Evolutionary conservation across 2,329 filamentous ascomycete genomes (phyloP).

Genomic region (Fusarium avenaceum): DNA sequence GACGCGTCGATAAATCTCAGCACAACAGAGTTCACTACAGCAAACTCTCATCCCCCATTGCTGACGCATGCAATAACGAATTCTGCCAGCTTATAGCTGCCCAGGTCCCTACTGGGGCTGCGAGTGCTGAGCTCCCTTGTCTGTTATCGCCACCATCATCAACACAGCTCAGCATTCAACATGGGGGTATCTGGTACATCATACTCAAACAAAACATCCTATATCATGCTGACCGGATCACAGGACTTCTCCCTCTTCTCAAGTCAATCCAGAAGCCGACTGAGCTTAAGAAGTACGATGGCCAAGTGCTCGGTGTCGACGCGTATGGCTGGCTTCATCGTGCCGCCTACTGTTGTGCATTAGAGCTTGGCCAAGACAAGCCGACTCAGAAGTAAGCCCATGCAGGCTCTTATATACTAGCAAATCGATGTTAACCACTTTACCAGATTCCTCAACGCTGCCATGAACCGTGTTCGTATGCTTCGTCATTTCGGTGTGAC

Average conservation of each 20-base stretch:
- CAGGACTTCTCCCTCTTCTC: slow-evolving; percentile 88
- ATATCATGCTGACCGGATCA: slow-evolving; percentile 37
- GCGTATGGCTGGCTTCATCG: slow-evolving; percentile 99
- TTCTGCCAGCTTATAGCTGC: slow-evolving; percentile 35
- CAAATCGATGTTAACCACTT: slow-evolving; percentile 2
- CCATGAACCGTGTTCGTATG: slow-evolving; percentile 93
- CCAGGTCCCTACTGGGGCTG: slow-evolving; percentile 37
- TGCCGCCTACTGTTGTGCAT: slow-evolving; percentile 88
- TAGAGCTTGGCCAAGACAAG: slow-evolving; percentile 89
- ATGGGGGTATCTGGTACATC: slow-evolving; percentile 57
- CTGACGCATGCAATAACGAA: slow-evolving; percentile 34
- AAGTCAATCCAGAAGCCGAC: slow-evolving; percentile 96
- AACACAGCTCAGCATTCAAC: slow-evolving; percentile 35
- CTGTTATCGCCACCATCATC: slow-evolving; percentile 24
- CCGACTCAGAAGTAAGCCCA: slow-evolving; percentile 83
- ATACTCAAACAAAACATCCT: neutral
- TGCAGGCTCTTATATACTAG: neutral
- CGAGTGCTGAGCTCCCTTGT: slow-evolving; percentile 28
- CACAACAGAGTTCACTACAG: slow-evolving; percentile 18
- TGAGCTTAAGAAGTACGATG: slow-evolving; percentile 86
- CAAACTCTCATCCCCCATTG: slow-evolving; percentile 29
- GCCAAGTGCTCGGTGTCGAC: slow-evolving; percentile 93
- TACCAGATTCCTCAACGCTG: slow-evolving; percentile 86
- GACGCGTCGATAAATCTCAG: slow-evolving; percentile 39
- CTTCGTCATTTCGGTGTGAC: slow-evolving; percentile 91